Percentiles rank a stretch among this genome's conserved stretches.
Conservation (phyloP, 2,329 filamentous ascomycete genomes). For the Alternaria solani region DNA sequence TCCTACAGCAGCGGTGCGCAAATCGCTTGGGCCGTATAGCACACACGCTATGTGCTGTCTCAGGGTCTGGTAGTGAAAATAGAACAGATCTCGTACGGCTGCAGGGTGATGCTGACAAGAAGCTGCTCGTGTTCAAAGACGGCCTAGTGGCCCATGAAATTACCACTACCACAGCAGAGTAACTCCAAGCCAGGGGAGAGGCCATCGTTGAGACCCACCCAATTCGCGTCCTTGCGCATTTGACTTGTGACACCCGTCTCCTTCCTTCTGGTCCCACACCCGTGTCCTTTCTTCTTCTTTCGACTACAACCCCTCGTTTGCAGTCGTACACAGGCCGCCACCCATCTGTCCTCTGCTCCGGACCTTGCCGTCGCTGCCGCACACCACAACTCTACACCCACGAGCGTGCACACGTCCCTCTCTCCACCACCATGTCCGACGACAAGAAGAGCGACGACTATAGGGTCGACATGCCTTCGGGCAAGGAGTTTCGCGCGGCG, state of each 20-base stretch:
- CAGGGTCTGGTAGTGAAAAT: conserved; percentile 7
- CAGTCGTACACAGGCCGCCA: conserved; percentile 13
- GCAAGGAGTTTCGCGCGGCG: conserved; percentile 53
- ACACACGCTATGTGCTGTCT: not conserved
- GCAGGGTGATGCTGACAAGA: conserved; percentile 27
- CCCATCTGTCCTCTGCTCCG: conserved; percentile 25
- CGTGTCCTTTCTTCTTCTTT: conserved; percentile 30
- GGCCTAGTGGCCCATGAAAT: conserved; percentile 42
- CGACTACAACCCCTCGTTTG: conserved; percentile 3
- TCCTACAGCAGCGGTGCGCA: not conserved
- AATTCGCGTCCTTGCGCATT: conserved; percentile 41
- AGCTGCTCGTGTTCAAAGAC: conserved; percentile 25
- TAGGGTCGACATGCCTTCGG: conserved; percentile 68
- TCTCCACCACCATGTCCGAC: conserved; percentile 72
- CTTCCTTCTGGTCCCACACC: conserved; percentile 22
- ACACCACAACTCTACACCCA: conserved; percentile 5
- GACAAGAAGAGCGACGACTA: conserved; percentile 88
- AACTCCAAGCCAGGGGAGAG: conserved; percentile 38
- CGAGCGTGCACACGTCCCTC: conserved; percentile 14
- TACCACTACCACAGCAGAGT: conserved; percentile 26
- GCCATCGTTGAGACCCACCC: conserved; percentile 32
- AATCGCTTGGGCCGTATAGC: not conserved
- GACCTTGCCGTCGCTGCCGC: conserved; percentile 26
- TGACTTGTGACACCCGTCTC: conserved; percentile 29
- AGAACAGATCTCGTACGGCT: conserved; percentile 12